phyloP scores from a whole-genome alignment of 2,329 filamentous ascomycete genomes.

The Diaporthe sp. region DNA sequence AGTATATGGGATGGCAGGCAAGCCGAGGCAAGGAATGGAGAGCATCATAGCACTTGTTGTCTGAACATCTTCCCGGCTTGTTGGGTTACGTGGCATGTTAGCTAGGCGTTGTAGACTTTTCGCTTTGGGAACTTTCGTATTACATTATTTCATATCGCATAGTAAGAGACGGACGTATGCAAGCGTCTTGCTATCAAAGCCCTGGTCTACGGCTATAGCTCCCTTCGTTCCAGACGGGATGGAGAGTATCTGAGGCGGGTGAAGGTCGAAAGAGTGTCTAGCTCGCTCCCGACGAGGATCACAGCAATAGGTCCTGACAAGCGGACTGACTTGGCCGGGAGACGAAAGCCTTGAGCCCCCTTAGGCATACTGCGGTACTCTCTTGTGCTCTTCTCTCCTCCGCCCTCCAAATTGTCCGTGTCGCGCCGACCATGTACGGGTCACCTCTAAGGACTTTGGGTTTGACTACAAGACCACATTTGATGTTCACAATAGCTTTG shows the following conservation, averaged over 20 bases:
- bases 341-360: neutral
- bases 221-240: neutral
- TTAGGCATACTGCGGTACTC: neutral
- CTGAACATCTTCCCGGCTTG: slow-evolving; percentile 24
- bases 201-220: neutral
- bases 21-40: neutral
- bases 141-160: slow-evolving; percentile 18
- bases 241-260: neutral
- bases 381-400: neutral
- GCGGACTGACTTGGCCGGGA: neutral
- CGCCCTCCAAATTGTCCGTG: neutral
- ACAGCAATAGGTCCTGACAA: neutral
- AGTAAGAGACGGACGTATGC: neutral
- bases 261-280: too few species aligned
- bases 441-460: neutral
- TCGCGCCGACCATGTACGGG: neutral
- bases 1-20: neutral
- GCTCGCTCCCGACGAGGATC: neutral
- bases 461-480: too few species aligned
- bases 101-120: slow-evolving; percentile 41
- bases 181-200: neutral
- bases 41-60: neutral
- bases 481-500: too few species aligned
- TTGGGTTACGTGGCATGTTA: slow-evolving; percentile 29
- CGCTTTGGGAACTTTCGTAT: slow-evolving; percentile 20